A percentile compares a stretch with the other conserved stretches of the same genome.
Conservation (phyloP, 805 yeast genomes). For the Starmerella stellata region DNA sequence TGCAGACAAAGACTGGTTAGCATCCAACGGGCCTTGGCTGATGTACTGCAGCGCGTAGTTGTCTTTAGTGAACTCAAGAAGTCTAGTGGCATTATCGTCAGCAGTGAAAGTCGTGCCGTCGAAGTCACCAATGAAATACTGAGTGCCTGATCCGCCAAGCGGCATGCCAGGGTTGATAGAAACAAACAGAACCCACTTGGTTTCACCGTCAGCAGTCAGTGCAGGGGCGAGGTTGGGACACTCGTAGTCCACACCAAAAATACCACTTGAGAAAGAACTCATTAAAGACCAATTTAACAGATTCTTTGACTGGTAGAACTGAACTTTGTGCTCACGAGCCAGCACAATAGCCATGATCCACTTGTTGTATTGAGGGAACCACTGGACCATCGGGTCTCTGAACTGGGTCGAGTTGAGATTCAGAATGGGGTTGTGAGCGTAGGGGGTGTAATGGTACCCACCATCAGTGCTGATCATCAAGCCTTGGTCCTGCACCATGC, state of each 20-base stretch:
- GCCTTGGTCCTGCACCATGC: constrained; percentile 20
- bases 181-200: constrained; percentile 26
- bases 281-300: constrained; percentile 7
- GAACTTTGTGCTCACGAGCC: constrained; percentile 12
- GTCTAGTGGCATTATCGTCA: constrained; percentile 19
- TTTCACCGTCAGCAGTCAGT: constrained; percentile 17
- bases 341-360: constrained; percentile 14
- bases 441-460: constrained; percentile 23
- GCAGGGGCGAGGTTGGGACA: constrained; percentile 27
- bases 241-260: constrained; percentile 27
- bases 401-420: constrained; percentile 15
- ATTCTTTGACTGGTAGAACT: constrained; percentile 12
- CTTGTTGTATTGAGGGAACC: constrained; percentile 6
- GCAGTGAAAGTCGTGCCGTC: constrained; percentile 26
- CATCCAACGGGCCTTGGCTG: constrained; percentile 10
- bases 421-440: constrained; percentile 23
- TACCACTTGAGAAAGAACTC: constrained; percentile 9
- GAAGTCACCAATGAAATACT: constrained; percentile 29
- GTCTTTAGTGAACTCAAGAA: constrained; percentile 26
- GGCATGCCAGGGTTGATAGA: constrained; percentile 31
- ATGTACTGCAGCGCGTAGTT: constrained; percentile 27
- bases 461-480: constrained; percentile 25
- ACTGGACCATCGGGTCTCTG: constrained; percentile 15
- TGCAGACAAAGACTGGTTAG: constrained; percentile 17
- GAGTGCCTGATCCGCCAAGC: constrained; percentile 26